Percentiles rank a stretch among this genome's conserved stretches.
These are phyloP conservation scores for Lasiosphaeris hirsuta DNA, from an alignment of 495 filamentous ascomycete genomes.

Conservation along the genomic window DNA sequence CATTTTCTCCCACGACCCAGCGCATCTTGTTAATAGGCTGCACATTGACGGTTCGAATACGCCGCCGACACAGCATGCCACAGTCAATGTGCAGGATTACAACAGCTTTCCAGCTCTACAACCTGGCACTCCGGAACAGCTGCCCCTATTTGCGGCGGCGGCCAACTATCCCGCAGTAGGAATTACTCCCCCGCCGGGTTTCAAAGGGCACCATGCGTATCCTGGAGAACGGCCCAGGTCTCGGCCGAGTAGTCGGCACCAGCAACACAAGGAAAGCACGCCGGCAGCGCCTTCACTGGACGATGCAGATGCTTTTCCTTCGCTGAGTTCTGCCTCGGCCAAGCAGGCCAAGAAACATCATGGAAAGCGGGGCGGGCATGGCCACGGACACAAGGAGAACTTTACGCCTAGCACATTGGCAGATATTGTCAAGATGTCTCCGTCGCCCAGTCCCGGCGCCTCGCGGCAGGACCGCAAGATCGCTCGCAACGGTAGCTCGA, in stretches of 20 bases:
- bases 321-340: conserved; percentile 74
- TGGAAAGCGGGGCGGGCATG: conserved; percentile 76
- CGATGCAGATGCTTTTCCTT: conserved; percentile 94
- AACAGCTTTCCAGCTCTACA: conserved; percentile 86
- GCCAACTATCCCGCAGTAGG: conserved; percentile 48
- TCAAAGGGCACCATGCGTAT: conserved; percentile 51
- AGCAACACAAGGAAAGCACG: conserved; percentile 65
- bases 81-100: conserved; percentile 82
- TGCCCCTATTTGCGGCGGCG: conserved; percentile 49
- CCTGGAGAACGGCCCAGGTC: conserved; percentile 68
- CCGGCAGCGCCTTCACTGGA: conserved; percentile 76
- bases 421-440: conserved; percentile 91
- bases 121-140: conserved; percentile 57
- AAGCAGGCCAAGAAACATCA: conserved; percentile 86
- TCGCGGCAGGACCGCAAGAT: conserved; percentile 49
- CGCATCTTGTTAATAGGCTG: conserved; percentile 67
- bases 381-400: conserved; percentile 70
- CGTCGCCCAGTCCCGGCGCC: conserved; percentile 60
- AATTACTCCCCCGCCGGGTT: conserved; percentile 59
- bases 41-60: conserved; percentile 60
- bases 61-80: conserved; percentile 55
- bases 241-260: conserved; percentile 81
- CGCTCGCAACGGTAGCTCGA: conserved; percentile 52
- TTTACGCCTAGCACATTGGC: conserved; percentile 75
- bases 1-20: conserved; percentile 96